Evolutionary conservation across 2,329 filamentous ascomycete species (phyloP).

Genomic region (Microcyclospora pomicola): DNA sequence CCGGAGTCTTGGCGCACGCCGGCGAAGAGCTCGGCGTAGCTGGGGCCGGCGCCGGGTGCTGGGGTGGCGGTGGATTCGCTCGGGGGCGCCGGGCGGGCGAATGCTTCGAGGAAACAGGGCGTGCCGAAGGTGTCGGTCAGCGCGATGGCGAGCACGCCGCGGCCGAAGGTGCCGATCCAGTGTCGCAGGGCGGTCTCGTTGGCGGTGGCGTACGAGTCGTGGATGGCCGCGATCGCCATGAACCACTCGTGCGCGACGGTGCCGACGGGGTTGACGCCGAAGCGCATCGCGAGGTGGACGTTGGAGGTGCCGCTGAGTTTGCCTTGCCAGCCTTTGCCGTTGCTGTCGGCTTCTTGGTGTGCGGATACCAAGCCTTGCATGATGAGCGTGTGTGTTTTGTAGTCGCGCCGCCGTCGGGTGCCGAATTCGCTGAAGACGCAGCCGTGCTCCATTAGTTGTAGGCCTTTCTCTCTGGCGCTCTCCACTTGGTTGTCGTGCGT

Average conservation of each 20-base stretch:
- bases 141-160: constrained; percentile 60
- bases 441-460: constrained; percentile 61
- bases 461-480: constrained; percentile 68
- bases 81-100: constrained; percentile 49
- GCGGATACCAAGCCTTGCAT: constrained; percentile 75
- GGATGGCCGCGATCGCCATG: constrained; percentile 93
- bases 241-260: constrained; percentile 98
- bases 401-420: constrained; percentile 75
- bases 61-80: constrained; percentile 11
- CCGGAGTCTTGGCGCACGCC: constrained; percentile 86
- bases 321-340: constrained; percentile 47
- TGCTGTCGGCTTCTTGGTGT: constrained; percentile 51
- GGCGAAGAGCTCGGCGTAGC: constrained; percentile 69
- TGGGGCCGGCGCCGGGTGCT: constrained; percentile 23
- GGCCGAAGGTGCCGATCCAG: constrained; percentile 85
- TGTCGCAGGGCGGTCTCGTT: constrained; percentile 74
- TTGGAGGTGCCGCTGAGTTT: constrained; percentile 84
- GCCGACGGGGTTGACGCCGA: constrained; percentile 69
- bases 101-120: constrained; percentile 71
- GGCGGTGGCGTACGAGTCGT: constrained; percentile 67
- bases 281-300: constrained; percentile 91
- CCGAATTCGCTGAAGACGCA: constrained; percentile 93
- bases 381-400: constrained; percentile 86
- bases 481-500: constrained; percentile 75
- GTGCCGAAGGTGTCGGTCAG: constrained; percentile 96